Percentiles rank a stretch among this genome's conserved stretches.
Conservation (phyloP, 768 basidiomycete genomes). For the Tulasnella sp. region DNA sequence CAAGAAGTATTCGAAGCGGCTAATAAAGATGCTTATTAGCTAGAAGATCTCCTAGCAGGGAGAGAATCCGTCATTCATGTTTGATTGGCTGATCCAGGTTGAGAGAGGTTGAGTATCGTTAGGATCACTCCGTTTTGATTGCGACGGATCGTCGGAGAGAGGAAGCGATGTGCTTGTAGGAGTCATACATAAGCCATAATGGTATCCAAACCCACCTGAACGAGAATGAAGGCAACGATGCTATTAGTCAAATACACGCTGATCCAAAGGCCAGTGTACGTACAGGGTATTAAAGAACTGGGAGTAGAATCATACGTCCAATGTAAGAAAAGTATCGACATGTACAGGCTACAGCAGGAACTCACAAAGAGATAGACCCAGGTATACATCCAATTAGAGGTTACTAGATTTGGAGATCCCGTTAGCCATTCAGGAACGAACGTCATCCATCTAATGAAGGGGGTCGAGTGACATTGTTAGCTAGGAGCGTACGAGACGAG, state of each 20-base stretch:
- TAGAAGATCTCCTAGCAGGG: neutral
- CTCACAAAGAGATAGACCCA: constrained; percentile 83
- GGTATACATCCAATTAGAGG: constrained; percentile 67
- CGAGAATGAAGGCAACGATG: neutral
- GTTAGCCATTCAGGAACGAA: constrained; percentile 87
- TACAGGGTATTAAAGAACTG: constrained; percentile 84
- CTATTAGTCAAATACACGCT: constrained; percentile 24
- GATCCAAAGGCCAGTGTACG: constrained; percentile 41
- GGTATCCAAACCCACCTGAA: constrained; percentile 80
- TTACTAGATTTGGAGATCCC: constrained; percentile 71
- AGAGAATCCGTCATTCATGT: neutral
- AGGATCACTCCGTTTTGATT: neutral
- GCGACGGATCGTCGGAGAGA: constrained; percentile 52
- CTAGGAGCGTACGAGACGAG: neutral
- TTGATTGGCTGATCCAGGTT: neutral
- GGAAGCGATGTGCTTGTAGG: constrained; percentile 68
- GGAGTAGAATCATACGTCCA: neutral
- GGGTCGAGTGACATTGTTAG: neutral
- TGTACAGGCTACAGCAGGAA: constrained; percentile 33
- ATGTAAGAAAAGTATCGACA: neutral
- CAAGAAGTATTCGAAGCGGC: neutral
- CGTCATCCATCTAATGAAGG: constrained; percentile 70
- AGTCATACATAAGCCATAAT: constrained; percentile 74
- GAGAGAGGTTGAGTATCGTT: neutral
- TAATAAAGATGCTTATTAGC: neutral